Evolutionary conservation across 768 basidiomycete species (phyloP).

Genomic region (Suillus bovinus): DNA sequence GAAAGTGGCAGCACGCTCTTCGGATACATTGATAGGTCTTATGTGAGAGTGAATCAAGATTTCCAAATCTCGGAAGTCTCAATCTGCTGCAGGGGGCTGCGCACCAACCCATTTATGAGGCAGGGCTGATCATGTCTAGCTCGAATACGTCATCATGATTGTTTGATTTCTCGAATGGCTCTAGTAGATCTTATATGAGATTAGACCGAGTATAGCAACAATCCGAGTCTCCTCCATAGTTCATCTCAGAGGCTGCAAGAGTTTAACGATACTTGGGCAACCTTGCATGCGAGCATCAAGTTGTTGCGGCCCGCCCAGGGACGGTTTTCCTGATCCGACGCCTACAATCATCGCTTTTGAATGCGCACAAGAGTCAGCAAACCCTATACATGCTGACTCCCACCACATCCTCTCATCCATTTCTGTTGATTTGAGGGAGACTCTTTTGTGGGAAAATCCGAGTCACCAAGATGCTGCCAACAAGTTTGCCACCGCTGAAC

Average conservation of each 20-base stretch:
- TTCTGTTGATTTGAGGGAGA: not conserved
- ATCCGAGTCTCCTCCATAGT: not conserved
- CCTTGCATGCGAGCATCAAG: not conserved
- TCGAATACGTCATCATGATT: not conserved
- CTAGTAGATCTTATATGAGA: not conserved
- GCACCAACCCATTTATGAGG: not conserved
- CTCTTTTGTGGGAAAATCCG: not conserved
- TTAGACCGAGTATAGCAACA: not conserved
- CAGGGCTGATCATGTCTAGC: not conserved
- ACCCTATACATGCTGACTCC: not conserved
- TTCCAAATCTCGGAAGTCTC: too few species aligned
- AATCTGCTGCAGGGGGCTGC: too few species aligned
- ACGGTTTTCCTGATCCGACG: not conserved
- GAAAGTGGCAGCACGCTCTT: not conserved
- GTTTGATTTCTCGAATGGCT: not conserved
- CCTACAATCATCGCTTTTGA: not conserved
- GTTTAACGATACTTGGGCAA: not conserved
- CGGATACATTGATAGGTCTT: not conserved
- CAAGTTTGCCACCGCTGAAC: constrained; percentile 30
- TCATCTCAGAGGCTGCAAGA: not conserved
- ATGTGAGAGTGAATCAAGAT: not conserved
- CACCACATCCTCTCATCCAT: not conserved
- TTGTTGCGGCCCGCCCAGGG: constrained; percentile 1
- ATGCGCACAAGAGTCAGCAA: not conserved
- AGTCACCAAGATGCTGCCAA: not conserved